Evolutionary conservation across 2,329 filamentous ascomycete genomes (phyloP), one percentile per base, ranked within the genome.

Genomic region (Aurifilum marmelostoma): DNA sequence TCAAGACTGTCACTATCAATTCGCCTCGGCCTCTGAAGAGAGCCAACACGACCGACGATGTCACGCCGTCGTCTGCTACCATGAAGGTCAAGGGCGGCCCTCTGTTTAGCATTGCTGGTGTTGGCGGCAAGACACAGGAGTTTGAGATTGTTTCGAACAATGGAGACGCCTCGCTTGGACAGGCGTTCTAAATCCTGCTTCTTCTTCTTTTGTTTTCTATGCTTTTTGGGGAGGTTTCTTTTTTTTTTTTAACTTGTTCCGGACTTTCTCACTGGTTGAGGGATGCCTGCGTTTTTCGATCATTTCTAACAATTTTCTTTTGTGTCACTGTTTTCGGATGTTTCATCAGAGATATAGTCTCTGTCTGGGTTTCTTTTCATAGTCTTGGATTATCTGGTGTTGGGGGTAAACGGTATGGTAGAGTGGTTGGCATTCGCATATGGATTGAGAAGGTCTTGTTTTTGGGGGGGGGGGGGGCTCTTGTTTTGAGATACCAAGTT

Each of bases 61-160:
- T 68, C 8, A 62, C 61, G 9, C 52, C 52, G 21, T 52, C 65
- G 8, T 56, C 59, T 18, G 61, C 64, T 8, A 50, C 59, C 16
- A 58, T 71, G 67, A 69, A 65, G 64, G 54, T 69, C 16, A 60
- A 41, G 37, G 32, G 41, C 24, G 64, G 67, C 0, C 69, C 67
- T 6, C n/a, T 64, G 7, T 71, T 71, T 29, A 60, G 69, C 43
- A 60, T 71, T 24, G 69, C 69, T 21, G 64, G 65, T 1, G 67
- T 71, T 4, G 63, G 64, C 12, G 69, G 69, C 3, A 69, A 69
- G 69, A 61, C 67, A 21, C 69, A 71, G 64, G 69, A 71, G 67
- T 71, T 71, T 67, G 67, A 71, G 50, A 71, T 71, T 29, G 65
- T 71, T 12, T 65, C 67, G 1, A 66, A 66, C 0, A 39, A 67